Percentiles rank a stretch among this genome's conserved stretches.
phyloP scores from a whole-genome alignment of 495 filamentous ascomycete genomes.

The Pyrenula massariospora region DNA sequence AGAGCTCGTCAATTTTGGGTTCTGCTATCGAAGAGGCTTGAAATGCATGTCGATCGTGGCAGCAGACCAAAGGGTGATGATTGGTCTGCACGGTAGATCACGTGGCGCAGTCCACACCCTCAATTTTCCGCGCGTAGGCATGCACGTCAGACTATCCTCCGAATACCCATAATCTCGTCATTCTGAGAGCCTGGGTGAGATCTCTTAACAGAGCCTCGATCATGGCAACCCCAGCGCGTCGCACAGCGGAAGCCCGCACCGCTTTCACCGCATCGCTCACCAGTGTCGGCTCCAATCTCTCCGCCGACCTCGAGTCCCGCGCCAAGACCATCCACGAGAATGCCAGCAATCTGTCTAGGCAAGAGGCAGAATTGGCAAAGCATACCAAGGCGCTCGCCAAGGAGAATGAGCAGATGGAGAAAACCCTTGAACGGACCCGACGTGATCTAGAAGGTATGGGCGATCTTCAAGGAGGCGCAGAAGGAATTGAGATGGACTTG shows the following conservation, averaged over 20 bases:
- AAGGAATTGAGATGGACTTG: constrained; percentile 88
- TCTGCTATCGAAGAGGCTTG: no score
- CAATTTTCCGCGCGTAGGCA: no score
- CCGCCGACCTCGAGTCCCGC: constrained; percentile 59
- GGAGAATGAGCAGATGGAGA: constrained; percentile 60
- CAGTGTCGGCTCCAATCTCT: constrained; percentile 57
- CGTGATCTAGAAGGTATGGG: constrained; percentile 82
- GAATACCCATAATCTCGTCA: no score
- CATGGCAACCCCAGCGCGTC: constrained; percentile 13
- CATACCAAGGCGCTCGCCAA: constrained; percentile 53
- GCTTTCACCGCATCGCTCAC: constrained; percentile 69
- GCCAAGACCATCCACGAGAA: constrained; percentile 69
- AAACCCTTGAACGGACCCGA: constrained; percentile 54
- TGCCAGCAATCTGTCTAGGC: constrained; percentile 51
- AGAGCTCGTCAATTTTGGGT: no score
- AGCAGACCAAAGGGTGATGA: no score
- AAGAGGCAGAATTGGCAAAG: constrained; percentile 57
- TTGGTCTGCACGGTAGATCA: no score
- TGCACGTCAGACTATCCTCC: no score
- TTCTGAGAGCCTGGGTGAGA: no score
- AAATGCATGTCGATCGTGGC: no score
- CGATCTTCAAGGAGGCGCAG: constrained; percentile 96
- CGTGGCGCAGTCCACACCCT: no score
- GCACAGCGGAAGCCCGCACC: constrained; percentile 53
- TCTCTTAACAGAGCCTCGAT: no score